Percentiles rank a stretch among this genome's conserved stretches.
phyloP scores from a whole-genome alignment of 2,329 filamentous ascomycete species.

The Cladosporium halotolerans region DNA sequence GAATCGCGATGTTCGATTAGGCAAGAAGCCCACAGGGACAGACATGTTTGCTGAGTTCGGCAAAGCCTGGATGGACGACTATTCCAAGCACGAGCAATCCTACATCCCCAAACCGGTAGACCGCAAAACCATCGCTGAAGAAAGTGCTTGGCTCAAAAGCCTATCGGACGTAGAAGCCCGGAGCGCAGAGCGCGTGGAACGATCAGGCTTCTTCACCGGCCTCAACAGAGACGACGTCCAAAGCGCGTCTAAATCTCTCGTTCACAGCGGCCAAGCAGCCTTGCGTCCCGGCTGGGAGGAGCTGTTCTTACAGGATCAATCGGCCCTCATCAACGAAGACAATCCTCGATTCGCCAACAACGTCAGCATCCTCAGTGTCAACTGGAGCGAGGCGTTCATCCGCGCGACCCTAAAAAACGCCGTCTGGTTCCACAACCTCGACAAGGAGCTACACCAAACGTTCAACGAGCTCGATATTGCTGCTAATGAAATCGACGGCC shows the following conservation, averaged over 20 bases:
- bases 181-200: constrained; percentile 36
- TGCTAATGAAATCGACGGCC: constrained; percentile 33
- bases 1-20: constrained; percentile 22
- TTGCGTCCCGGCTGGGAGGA: constrained; percentile 33
- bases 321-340: background rate
- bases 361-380: constrained; percentile 40
- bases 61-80: constrained; percentile 38
- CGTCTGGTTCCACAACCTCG: background rate
- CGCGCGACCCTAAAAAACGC: constrained; percentile 11
- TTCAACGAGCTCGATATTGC: constrained; percentile 18
- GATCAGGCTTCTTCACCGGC: constrained; percentile 35
- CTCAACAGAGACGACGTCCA: constrained; percentile 30
- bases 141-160: constrained; percentile 33
- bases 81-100: constrained; percentile 26
- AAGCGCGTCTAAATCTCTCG: constrained; percentile 21
- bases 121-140: constrained; percentile 29
- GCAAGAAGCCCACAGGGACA: constrained; percentile 14
- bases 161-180: constrained; percentile 34
- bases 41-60: constrained; percentile 31
- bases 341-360: background rate
- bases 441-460: constrained; percentile 10
- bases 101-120: constrained; percentile 25
- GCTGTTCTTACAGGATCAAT: constrained; percentile 22
- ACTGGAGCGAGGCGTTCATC: constrained; percentile 43
- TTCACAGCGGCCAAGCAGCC: constrained; percentile 28